phyloP scores from a whole-genome alignment of 2,329 filamentous ascomycete species.

The Thermoascus crustaceus region DNA sequence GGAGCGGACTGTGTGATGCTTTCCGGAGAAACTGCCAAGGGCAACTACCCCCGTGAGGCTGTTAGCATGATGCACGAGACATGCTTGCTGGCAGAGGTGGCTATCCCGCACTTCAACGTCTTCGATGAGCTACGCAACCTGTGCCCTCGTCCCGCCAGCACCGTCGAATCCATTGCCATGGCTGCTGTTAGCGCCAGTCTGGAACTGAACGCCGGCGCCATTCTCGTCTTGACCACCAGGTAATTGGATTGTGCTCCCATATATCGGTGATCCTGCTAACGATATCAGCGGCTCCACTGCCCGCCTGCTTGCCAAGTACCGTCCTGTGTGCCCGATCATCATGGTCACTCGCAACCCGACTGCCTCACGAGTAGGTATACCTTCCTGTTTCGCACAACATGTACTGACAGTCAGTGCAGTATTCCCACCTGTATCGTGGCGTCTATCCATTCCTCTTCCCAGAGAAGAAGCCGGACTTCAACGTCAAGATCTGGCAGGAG shows the following conservation, averaged over 20 bases:
- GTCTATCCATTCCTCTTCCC: conserved; percentile 97
- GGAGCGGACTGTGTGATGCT: conserved; percentile 99
- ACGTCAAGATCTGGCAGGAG: conserved; percentile 91
- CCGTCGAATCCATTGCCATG: conserved; percentile 93
- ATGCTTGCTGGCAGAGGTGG: conserved; percentile 91
- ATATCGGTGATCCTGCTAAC: conserved; percentile 15
- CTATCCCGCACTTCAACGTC: conserved; percentile 91
- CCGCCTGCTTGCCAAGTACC: conserved; percentile 94
- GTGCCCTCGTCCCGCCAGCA: conserved; percentile 72
- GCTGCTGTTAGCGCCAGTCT: conserved; percentile 91
- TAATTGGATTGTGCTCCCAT: conserved; percentile 28
- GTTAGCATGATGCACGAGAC: conserved; percentile 98
- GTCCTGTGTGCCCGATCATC: conserved; percentile 97
- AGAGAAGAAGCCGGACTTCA: conserved; percentile 90
- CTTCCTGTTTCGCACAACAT: neutral
- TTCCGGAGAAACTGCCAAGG: conserved; percentile 98
- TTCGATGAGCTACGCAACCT: conserved; percentile 91
- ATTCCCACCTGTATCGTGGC: conserved; percentile 91
- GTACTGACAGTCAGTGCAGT: conserved; percentile 37
- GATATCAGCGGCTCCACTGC: conserved; percentile 70
- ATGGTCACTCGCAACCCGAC: conserved; percentile 88
- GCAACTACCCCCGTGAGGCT: conserved; percentile 82
- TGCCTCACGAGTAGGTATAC: conserved; percentile 58
- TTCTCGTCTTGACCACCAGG: conserved; percentile 91
- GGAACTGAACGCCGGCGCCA: conserved; percentile 92